Conservation (phyloP, 192 early-diverging fungal genomes). For the Podila epicladia region DNA sequence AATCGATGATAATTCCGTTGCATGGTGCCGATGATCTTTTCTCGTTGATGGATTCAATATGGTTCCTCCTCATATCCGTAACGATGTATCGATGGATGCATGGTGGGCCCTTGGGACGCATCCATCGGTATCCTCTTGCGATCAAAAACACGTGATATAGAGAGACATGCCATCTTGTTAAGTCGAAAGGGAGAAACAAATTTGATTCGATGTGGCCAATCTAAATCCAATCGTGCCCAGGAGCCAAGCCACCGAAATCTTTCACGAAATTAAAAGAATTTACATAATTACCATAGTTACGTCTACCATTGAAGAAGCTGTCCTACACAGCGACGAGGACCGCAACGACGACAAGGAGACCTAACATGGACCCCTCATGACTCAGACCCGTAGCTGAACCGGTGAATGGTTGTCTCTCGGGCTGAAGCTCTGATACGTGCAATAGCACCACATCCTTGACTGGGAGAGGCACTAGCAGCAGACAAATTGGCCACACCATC, state of each 20-base stretch:
- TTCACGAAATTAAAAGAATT: no score
- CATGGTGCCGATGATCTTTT: neutral
- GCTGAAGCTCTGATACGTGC: neutral
- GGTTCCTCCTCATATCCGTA: neutral
- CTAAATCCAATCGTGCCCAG: neutral
- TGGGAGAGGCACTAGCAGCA: conserved; percentile 10
- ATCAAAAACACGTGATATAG: neutral
- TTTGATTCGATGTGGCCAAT: neutral
- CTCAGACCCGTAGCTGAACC: neutral
- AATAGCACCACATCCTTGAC: conserved; percentile 25
- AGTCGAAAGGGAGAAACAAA: conserved; percentile 6
- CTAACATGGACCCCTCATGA: neutral
- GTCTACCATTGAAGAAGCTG: neutral
- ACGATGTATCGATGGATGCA: neutral
- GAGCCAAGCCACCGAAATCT: neutral
- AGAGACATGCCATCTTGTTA: conserved; percentile 7
- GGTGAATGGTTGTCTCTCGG: neutral
- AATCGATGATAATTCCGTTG: neutral
- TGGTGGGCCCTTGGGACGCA: neutral
- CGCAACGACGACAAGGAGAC: neutral
- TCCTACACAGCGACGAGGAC: neutral
- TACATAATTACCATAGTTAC: no score
- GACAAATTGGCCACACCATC: conserved; percentile 42
- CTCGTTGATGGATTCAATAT: neutral
- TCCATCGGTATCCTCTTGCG: neutral